A percentile compares a stretch with the other conserved stretches of the same genome.
These are phyloP conservation scores for Russula ochroleuca DNA, from an alignment of 768 basidiomycete species.

Conservation along the genomic window DNA sequence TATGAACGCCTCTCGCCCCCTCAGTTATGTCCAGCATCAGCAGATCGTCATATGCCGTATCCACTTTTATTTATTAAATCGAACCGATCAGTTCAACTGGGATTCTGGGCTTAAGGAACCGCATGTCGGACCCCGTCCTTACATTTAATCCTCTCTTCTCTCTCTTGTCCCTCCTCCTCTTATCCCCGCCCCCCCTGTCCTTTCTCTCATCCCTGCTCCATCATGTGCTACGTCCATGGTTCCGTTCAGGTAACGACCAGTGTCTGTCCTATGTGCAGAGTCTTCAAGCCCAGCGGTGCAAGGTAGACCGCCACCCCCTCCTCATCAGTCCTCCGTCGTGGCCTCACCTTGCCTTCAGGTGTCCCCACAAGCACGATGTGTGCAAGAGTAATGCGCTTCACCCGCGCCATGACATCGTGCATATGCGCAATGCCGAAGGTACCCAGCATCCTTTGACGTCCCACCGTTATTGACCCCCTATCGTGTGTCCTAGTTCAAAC, in stretches of 20 bases:
- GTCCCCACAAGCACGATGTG: constrained; percentile 69
- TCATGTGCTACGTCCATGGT: constrained; percentile 71
- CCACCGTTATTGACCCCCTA: constrained; percentile 26
- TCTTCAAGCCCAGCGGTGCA: constrained; percentile 57
- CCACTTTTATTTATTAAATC: constrained; percentile 30
- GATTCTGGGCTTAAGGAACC: constrained; percentile 35
- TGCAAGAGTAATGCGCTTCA: constrained; percentile 72
- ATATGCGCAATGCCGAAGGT: constrained; percentile 88
- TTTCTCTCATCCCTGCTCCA: constrained; percentile 27
- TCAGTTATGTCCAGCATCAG: background rate
- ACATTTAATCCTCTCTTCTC: constrained; percentile 38
- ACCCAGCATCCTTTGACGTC: constrained; percentile 25
- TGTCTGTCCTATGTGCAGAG: constrained; percentile 82
- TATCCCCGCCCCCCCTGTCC: constrained; percentile 17
- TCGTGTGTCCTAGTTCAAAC: constrained; percentile 52
- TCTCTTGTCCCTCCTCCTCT: constrained; percentile 30
- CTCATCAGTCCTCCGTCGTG: constrained; percentile 21
- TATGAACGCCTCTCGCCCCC: constrained; percentile 26
- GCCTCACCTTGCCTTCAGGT: constrained; percentile 44
- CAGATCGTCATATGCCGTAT: constrained; percentile 32
- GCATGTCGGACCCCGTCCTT: constrained; percentile 37
- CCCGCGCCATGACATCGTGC: constrained; percentile 73
- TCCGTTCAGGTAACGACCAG: constrained; percentile 63
- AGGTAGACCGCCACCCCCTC: constrained; percentile 41
- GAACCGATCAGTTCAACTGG: constrained; percentile 39